Conservation (phyloP, 768 basidiomycete species). For the Udeniomyces megalosporus region DNA sequence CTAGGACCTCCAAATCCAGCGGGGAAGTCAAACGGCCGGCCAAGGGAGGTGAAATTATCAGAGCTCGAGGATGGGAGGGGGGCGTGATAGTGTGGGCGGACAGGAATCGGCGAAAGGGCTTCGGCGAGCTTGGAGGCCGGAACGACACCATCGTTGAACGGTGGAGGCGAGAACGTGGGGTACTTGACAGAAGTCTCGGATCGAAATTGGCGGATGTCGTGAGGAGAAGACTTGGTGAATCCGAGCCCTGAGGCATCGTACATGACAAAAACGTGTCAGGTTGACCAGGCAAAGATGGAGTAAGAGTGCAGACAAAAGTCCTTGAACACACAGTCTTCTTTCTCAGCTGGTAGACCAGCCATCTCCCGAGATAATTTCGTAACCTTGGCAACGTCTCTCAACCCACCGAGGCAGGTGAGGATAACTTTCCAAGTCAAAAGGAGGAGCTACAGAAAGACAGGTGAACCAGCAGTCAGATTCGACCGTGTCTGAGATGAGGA, state of each 20-base stretch:
- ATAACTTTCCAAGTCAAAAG: constrained; percentile 89
- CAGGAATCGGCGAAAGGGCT: constrained; percentile 80
- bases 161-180: constrained; percentile 61
- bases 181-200: constrained; percentile 89
- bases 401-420: constrained; percentile 79
- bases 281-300: not conserved
- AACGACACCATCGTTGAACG: constrained; percentile 12
- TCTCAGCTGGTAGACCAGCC: constrained; percentile 47
- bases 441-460: constrained; percentile 44
- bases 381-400: constrained; percentile 65
- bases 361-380: constrained; percentile 75
- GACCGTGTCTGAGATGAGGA: not conserved
- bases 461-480: not conserved
- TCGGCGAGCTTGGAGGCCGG: constrained; percentile 53
- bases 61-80: not conserved
- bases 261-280: constrained; percentile 9
- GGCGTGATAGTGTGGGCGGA: constrained; percentile 87
- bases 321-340: constrained; percentile 30
- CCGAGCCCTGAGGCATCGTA: too few species aligned
- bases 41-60: constrained; percentile 11
- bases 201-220: constrained; percentile 77
- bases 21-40: not conserved
- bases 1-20: too few species aligned
- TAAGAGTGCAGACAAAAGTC: not conserved
- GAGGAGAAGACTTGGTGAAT: constrained; percentile 71